A percentile compares a stretch with the other conserved stretches of the same genome.
These are phyloP conservation scores for Ogataea henricii DNA, from an alignment of 805 yeast genomes.

Conservation along the genomic window DNA sequence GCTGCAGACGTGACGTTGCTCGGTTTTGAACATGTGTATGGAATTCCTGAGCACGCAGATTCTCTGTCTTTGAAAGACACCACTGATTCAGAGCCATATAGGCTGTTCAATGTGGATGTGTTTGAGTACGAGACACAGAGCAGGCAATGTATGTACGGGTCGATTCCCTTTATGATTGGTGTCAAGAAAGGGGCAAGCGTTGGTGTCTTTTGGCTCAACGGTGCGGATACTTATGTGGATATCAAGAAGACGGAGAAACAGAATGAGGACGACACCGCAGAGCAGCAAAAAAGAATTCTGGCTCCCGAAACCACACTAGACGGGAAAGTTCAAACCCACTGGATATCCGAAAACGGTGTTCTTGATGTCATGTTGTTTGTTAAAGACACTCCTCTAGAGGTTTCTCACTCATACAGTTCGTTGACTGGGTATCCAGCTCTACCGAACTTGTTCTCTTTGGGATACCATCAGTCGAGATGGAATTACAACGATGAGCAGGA, in stretches of 20 bases:
- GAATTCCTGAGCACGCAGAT: conserved; percentile 98
- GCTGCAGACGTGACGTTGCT: conserved; percentile 73
- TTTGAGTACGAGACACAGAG: conserved; percentile 89
- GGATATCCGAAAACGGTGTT: conserved; percentile 92
- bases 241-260: conserved; percentile 42
- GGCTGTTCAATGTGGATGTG: conserved; percentile 90
- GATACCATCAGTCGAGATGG: conserved; percentile 98
- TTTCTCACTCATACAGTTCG: conserved; percentile 61
- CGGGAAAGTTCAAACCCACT: conserved; percentile 57
- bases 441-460: conserved; percentile 79
- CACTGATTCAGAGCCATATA: conserved; percentile 64
- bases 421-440: conserved; percentile 73
- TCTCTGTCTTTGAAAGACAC: conserved; percentile 75
- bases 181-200: conserved; percentile 56
- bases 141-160: conserved; percentile 90
- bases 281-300: conserved; percentile 7
- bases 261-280: conserved; percentile 9
- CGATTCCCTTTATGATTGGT: conserved; percentile 86
- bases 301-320: too few relatives aligned
- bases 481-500: conserved; percentile 89
- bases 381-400: conserved; percentile 50
- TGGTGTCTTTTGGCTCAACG: conserved; percentile 89
- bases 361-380: conserved; percentile 76
- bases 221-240: conserved; percentile 91
- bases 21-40: conserved; percentile 69